These are phyloP conservation scores for Coniochaeta sp. DNA, from an alignment of 2,329 filamentous ascomycete species.

Conservation along the genomic window DNA sequence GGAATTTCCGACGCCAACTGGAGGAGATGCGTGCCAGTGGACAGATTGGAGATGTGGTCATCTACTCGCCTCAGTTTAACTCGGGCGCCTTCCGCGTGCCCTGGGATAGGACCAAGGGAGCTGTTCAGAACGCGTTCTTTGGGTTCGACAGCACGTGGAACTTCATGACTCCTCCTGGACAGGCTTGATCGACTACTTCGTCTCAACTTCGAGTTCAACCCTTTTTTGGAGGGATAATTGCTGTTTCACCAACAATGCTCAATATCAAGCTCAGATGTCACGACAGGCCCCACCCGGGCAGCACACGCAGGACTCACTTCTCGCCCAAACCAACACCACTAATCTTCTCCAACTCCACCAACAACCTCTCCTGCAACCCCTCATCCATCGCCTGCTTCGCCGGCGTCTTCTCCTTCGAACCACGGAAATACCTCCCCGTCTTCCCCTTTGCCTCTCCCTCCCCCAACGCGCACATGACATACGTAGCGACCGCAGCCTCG, in stretches of 20 bases:
- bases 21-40: slow-evolving; percentile 4
- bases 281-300: too few relatives aligned
- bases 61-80: slow-evolving; percentile 17
- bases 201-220: too few relatives aligned
- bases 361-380: slow-evolving; percentile 33
- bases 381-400: slow-evolving; percentile 27
- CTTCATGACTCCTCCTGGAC: neutral
- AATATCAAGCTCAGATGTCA: too few relatives aligned
- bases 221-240: too few relatives aligned
- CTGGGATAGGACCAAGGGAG: slow-evolving; percentile 12
- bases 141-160: neutral
- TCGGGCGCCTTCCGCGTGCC: slow-evolving; percentile 15
- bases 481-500: slow-evolving; percentile 38
- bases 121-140: neutral
- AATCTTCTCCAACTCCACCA: slow-evolving; percentile 26
- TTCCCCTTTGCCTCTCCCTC: slow-evolving; percentile 20
- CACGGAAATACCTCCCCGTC: slow-evolving; percentile 32
- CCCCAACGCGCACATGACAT: slow-evolving; percentile 38
- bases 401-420: slow-evolving; percentile 19
- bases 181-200: too few relatives aligned
- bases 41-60: neutral
- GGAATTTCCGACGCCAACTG: slow-evolving; percentile 9
- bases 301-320: too few relatives aligned
- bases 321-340: slow-evolving; percentile 13
- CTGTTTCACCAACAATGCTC: too few relatives aligned